A percentile compares a stretch with the other conserved stretches of the same genome.
phyloP scores from a whole-genome alignment of 495 filamentous ascomycete species.

The Glonium stellatum region DNA sequence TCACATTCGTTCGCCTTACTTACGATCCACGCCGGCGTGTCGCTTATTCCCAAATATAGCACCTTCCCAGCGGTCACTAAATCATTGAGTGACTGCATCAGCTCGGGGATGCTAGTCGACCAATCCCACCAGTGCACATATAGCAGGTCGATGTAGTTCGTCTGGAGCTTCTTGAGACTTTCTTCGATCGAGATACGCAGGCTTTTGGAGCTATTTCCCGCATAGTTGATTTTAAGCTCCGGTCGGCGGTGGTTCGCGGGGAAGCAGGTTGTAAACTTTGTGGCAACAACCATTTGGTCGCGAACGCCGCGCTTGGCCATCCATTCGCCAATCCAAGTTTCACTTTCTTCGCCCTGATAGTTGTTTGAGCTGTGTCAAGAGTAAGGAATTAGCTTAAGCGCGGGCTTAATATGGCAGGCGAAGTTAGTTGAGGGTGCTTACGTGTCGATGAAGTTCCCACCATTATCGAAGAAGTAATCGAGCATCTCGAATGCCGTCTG shows the following conservation, averaged over 20 bases:
- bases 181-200: constrained; percentile 50
- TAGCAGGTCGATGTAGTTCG: constrained; percentile 55
- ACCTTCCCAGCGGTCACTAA: constrained; percentile 36
- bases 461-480: constrained; percentile 54
- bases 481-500: constrained; percentile 54
- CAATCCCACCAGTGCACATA: constrained; percentile 41
- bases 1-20: constrained; percentile 32
- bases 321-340: constrained; percentile 74
- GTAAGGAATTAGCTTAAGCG: constrained; percentile 21
- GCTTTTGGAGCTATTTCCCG: constrained; percentile 46
- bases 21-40: constrained; percentile 40
- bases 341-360: constrained; percentile 66
- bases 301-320: constrained; percentile 48
- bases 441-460: constrained; percentile 77
- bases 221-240: constrained; percentile 15
- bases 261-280: constrained; percentile 52
- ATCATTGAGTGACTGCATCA: constrained; percentile 36
- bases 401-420: not conserved
- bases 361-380: constrained; percentile 19
- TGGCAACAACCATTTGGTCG: constrained; percentile 63
- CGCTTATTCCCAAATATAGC: constrained; percentile 37
- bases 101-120: constrained; percentile 35
- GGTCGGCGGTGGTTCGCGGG: constrained; percentile 1
- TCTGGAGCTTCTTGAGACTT: constrained; percentile 55
- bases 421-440: constrained; percentile 32